Evolutionary conservation across 2,329 filamentous ascomycete species (phyloP).

Genomic region (Ophiostoma pallidulum): DNA sequence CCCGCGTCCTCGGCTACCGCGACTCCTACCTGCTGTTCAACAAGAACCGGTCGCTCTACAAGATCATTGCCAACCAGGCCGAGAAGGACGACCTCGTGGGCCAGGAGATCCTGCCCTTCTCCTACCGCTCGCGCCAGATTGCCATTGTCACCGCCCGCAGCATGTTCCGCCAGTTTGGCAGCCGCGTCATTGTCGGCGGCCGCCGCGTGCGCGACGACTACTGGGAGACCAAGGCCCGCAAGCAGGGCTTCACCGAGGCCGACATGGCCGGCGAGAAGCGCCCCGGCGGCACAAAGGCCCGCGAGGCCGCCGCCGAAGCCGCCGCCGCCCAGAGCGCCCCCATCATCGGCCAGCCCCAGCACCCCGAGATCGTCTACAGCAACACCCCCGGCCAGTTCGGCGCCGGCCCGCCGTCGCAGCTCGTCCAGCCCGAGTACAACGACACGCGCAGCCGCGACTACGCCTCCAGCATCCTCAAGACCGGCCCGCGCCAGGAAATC

Average conservation of each 20-base stretch:
- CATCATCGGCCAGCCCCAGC: slow-evolving; percentile 55
- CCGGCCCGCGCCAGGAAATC: slow-evolving; percentile 81
- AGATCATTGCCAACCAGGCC: slow-evolving; percentile 91
- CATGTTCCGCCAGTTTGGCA: slow-evolving; percentile 98
- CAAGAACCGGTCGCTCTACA: slow-evolving; percentile 92
- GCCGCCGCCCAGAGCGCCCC: slow-evolving; percentile 53
- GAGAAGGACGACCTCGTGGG: slow-evolving; percentile 95
- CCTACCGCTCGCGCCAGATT: slow-evolving; percentile 95
- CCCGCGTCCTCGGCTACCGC: slow-evolving; percentile 82
- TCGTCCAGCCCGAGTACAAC: slow-evolving; percentile 65
- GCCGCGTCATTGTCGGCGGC: slow-evolving; percentile 81
- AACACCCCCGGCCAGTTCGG: slow-evolving; percentile 59
- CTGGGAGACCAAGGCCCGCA: slow-evolving; percentile 94
- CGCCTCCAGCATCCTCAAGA: slow-evolving; percentile 62
- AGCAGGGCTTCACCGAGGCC: slow-evolving; percentile 96
- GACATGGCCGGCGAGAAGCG: slow-evolving; percentile 94
- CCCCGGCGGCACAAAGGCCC: slow-evolving; percentile 79
- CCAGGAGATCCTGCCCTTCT: slow-evolving; percentile 93
- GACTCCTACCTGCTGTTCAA: slow-evolving; percentile 99
- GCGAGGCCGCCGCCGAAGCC: slow-evolving; percentile 70
- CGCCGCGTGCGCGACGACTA: slow-evolving; percentile 93
- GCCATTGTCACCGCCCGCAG: slow-evolving; percentile 95
- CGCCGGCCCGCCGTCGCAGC: slow-evolving; percentile 51
- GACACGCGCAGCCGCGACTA: slow-evolving; percentile 73
- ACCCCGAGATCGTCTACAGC: slow-evolving; percentile 83